Percentiles rank a stretch among this genome's conserved stretches.
Conservation (phyloP, 805 yeast genomes). For the Candida parachauliodes region DNA sequence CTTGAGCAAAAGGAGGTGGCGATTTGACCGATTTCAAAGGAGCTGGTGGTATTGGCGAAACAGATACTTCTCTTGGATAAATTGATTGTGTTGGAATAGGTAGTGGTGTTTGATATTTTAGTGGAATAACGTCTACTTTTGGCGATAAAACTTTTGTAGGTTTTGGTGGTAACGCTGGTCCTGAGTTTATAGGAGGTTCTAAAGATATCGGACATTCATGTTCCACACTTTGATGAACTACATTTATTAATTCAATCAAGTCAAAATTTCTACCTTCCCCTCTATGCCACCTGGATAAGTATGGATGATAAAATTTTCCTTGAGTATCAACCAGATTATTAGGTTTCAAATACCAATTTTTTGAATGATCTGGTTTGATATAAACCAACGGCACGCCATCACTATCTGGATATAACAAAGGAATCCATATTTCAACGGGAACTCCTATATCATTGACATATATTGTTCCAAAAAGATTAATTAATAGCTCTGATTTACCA, state of each 20-base stretch:
- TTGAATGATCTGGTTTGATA: slow-evolving; percentile 50
- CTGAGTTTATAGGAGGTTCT: slow-evolving; percentile 11
- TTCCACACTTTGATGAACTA: slow-evolving; percentile 33
- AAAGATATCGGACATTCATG: slow-evolving; percentile 45
- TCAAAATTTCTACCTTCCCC: slow-evolving; percentile 17
- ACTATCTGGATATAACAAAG: slow-evolving; percentile 58
- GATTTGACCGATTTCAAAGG: neutral
- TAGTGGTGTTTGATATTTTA: slow-evolving; percentile 30
- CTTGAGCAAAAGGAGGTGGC: neutral
- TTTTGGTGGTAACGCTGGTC: slow-evolving; percentile 22
- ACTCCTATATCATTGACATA: slow-evolving; percentile 24
- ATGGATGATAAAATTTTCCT: slow-evolving; percentile 72
- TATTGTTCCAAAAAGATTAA: slow-evolving; percentile 62
- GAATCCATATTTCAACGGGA: slow-evolving; percentile 76
- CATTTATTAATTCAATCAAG: slow-evolving; percentile 27
- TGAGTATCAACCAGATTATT: slow-evolving; percentile 65
- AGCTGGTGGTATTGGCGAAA: neutral
- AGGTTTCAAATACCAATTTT: slow-evolving; percentile 45
- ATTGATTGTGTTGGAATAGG: slow-evolving; percentile 19
- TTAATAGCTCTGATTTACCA: slow-evolving; percentile 58
- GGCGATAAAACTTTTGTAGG: slow-evolving; percentile 12
- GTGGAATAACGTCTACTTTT: slow-evolving; percentile 13
- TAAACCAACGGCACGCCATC: slow-evolving; percentile 59
- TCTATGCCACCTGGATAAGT: slow-evolving; percentile 54
- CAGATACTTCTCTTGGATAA: slow-evolving; percentile 3